These are phyloP conservation scores for Lactarius vividus DNA, from an alignment of 768 basidiomycete genomes.

Conservation along the genomic window DNA sequence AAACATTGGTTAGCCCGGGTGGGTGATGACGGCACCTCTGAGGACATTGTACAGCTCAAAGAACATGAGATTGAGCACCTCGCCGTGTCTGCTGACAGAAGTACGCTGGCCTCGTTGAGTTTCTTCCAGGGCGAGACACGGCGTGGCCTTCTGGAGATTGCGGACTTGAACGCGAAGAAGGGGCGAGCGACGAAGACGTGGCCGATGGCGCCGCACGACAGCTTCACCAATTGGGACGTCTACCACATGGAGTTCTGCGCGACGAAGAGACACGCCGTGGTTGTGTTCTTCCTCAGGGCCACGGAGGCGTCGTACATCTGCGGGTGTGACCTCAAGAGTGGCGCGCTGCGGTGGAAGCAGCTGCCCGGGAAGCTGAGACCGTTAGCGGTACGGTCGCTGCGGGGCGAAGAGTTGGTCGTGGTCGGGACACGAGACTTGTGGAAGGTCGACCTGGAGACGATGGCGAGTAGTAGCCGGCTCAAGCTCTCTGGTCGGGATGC, in stretches of 20 bases:
- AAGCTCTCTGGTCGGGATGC: slow-evolving; percentile 12
- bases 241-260: slow-evolving; percentile 17
- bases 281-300: slow-evolving; percentile 13
- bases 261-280: slow-evolving; percentile 8
- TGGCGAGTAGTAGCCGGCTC: background rate
- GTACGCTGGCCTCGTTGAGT: slow-evolving; percentile 10
- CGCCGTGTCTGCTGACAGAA: slow-evolving; percentile 2
- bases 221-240: slow-evolving; percentile 17
- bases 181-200: slow-evolving; percentile 5
- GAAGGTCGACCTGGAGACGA: slow-evolving; percentile 12
- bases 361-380: slow-evolving; percentile 14
- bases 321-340: slow-evolving; percentile 13
- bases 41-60: slow-evolving; percentile 12
- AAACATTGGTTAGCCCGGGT: slow-evolving; percentile 13
- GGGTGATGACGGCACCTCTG: slow-evolving; percentile 7
- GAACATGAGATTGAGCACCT: slow-evolving; percentile 13
- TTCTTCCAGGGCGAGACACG: slow-evolving; percentile 10
- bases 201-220: slow-evolving; percentile 17
- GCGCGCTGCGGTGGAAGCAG: slow-evolving; percentile 16
- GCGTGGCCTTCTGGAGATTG: slow-evolving; percentile 13
- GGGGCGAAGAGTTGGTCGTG: slow-evolving; percentile 12
- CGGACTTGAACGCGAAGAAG: slow-evolving; percentile 10
- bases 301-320: slow-evolving; percentile 12
- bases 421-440: slow-evolving; percentile 16
- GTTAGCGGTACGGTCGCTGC: slow-evolving; percentile 7